These are phyloP conservation scores for Psilocybe cyanescens DNA, from an alignment of 768 basidiomycete species.

Conservation along the genomic window DNA sequence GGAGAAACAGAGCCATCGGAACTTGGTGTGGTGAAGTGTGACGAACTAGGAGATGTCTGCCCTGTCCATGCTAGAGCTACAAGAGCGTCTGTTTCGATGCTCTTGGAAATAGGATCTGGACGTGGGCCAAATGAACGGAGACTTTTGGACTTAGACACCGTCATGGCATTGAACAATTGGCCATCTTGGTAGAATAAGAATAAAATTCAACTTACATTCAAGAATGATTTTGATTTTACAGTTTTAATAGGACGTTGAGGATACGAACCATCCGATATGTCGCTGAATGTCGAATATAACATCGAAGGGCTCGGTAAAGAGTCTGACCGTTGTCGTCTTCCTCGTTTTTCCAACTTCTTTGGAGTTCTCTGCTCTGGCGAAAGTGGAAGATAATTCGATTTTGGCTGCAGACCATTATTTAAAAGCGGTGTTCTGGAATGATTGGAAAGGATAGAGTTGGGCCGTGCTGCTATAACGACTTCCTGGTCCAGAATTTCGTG, in stretches of 20 bases:
- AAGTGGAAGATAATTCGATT: slow-evolving; percentile 15
- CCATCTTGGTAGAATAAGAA: background rate
- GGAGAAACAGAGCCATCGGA: slow-evolving; percentile 8
- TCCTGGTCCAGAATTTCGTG: slow-evolving; percentile 15
- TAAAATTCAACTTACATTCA: slow-evolving; percentile 8
- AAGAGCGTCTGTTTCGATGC: slow-evolving; percentile 31
- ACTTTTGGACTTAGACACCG: slow-evolving; percentile 14
- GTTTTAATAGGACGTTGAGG: background rate
- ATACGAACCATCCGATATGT: background rate
- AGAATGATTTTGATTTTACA: slow-evolving; percentile 18
- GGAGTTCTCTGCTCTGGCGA: slow-evolving; percentile 16
- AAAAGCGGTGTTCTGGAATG: slow-evolving; percentile 23
- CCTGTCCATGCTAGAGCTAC: slow-evolving; percentile 36
- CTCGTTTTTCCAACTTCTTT: slow-evolving; percentile 27
- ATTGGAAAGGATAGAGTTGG: slow-evolving; percentile 24
- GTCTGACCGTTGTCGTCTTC: slow-evolving; percentile 13
- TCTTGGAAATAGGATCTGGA: slow-evolving; percentile 23
- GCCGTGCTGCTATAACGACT: slow-evolving; percentile 14
- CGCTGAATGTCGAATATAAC: slow-evolving; percentile 1
- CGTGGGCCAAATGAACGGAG: slow-evolving; percentile 18
- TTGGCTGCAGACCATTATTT: slow-evolving; percentile 9
- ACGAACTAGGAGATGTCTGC: slow-evolving; percentile 17
- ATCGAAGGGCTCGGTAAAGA: slow-evolving; percentile 12
- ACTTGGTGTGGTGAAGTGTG: slow-evolving; percentile 12
- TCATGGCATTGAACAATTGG: too few relatives aligned